Evolutionary conservation across 1,284 basidiomycete genomes (phyloP).

Genomic region (Puccinia novopanici): DNA sequence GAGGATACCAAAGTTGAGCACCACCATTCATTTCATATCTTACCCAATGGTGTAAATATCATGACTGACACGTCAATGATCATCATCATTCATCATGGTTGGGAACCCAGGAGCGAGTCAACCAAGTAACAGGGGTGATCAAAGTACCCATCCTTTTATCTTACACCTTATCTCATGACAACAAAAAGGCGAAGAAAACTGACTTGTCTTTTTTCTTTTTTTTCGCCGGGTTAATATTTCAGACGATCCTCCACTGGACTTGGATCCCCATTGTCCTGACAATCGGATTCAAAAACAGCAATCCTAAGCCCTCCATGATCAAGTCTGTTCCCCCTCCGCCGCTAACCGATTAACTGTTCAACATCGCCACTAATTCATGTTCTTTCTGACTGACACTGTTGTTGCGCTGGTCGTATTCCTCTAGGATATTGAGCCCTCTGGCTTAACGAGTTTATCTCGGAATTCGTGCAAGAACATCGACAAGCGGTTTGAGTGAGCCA

Average conservation of each 20-base stretch:
- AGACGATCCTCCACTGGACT: constrained; percentile 36
- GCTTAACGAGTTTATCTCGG: background rate
- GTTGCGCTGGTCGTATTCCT: background rate
- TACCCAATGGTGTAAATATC: background rate
- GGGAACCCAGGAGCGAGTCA: constrained; percentile 19
- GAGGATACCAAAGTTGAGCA: constrained; percentile 36
- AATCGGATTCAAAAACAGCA: constrained; percentile 35
- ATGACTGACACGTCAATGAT: constrained; percentile 1
- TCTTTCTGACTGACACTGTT: background rate
- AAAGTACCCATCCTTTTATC: background rate
- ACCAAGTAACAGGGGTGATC: constrained; percentile 25
- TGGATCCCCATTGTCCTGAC: constrained; percentile 37
- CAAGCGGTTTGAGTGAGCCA: background rate
- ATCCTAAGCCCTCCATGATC: constrained; percentile 27
- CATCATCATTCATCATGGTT: constrained; percentile 8
- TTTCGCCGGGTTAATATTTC: background rate
- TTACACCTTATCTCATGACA: no score
- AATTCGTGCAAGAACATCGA: background rate
- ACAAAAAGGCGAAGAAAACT: background rate
- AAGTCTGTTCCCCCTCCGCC: constrained; percentile 2
- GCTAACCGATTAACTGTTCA: background rate
- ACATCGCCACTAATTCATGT: background rate
- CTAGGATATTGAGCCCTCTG: constrained; percentile 23
- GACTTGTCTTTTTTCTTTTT: background rate
- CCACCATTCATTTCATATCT: background rate